A percentile compares a stretch with the other conserved stretches of the same genome.
These are phyloP conservation scores for Quercus bicolor DNA, from an alignment of 306 rosid genomes.

Conservation along the genomic window DNA sequence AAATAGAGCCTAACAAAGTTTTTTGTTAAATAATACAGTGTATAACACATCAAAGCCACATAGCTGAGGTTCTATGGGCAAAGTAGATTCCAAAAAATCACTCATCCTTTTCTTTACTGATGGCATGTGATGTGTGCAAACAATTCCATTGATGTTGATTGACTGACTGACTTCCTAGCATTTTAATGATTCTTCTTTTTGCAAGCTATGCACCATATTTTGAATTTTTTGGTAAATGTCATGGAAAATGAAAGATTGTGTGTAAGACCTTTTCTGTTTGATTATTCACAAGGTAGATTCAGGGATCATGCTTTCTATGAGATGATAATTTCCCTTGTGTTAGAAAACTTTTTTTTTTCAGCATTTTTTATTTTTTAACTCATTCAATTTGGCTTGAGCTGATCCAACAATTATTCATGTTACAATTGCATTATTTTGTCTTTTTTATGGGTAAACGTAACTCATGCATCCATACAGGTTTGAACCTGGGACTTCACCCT, in stretches of 20 bases:
- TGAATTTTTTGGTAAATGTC: neutral
- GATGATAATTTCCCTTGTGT: neutral
- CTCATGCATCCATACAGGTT: too few relatives aligned
- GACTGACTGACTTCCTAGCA: neutral
- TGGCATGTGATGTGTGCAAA: neutral
- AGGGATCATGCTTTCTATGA: neutral
- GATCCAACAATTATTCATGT: too few relatives aligned
- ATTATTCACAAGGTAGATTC: neutral
- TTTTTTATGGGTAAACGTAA: too few relatives aligned
- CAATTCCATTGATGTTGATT: neutral
- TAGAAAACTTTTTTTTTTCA: neutral
- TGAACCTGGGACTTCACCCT: too few relatives aligned
- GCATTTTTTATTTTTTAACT: too few relatives aligned
- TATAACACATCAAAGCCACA: neutral
- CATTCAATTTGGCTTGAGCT: too few relatives aligned
- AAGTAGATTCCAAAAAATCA: neutral
- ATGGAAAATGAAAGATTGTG: neutral
- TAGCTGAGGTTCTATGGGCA: neutral
- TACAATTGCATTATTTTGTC: too few relatives aligned
- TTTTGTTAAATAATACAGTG: neutral
- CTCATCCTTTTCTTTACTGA: neutral
- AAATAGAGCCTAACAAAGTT: neutral
- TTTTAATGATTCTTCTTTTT: neutral
- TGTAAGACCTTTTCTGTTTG: neutral
- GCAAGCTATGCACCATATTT: neutral